Percentiles rank a stretch among this genome's conserved stretches.
These are phyloP conservation scores for Syzygium malaccense DNA, from an alignment of 441 rosid genomes.

Conservation along the genomic window DNA sequence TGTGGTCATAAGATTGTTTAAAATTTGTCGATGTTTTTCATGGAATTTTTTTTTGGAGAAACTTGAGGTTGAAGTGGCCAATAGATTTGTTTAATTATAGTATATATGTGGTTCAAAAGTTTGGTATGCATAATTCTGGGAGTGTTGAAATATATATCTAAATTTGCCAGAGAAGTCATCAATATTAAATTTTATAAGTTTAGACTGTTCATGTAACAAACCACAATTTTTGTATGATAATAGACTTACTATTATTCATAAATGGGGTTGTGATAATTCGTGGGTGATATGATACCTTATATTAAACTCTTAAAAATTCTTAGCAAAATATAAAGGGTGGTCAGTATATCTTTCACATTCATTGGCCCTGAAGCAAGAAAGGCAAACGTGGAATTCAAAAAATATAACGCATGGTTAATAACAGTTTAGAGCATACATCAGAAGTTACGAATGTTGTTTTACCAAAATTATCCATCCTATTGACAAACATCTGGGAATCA, in stretches of 20 bases:
- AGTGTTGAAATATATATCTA: background rate
- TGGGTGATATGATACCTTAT: background rate
- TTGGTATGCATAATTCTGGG: background rate
- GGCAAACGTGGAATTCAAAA: background rate
- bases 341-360: background rate
- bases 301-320: background rate
- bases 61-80: background rate
- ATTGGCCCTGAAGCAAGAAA: background rate
- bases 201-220: background rate
- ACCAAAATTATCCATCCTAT: background rate
- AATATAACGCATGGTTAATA: background rate
- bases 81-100: background rate
- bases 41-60: background rate
- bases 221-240: background rate
- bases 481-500: background rate
- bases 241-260: no score
- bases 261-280: background rate
- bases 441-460: background rate
- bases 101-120: background rate
- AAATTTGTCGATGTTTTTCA: background rate
- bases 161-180: background rate
- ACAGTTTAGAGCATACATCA: background rate
- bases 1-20: background rate
- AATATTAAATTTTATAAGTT: background rate
- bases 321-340: background rate